phyloP scores from a whole-genome alignment of 106 monocot genomes.

The Xerophyta viscosa region DNA sequence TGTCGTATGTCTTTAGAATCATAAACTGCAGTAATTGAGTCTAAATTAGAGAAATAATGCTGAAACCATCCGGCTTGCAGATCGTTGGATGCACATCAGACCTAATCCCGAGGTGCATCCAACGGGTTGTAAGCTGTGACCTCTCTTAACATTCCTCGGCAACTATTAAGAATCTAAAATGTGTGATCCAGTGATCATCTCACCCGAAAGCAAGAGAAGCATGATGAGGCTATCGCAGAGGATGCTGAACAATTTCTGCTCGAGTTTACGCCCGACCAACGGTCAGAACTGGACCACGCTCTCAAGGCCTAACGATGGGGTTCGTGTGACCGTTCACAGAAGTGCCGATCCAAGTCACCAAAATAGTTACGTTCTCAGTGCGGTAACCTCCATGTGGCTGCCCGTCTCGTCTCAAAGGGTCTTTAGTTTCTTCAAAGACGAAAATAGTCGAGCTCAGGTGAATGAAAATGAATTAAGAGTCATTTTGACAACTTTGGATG shows the following conservation, averaged over 20 bases:
- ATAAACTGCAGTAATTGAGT: too few species aligned
- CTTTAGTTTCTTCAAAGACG: constrained; percentile 84
- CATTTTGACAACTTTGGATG: not conserved
- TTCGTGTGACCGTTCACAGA: constrained; percentile 61
- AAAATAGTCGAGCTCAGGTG: constrained; percentile 67
- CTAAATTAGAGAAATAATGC: too few species aligned
- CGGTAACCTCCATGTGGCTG: constrained; percentile 73
- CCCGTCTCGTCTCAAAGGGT: constrained; percentile 60
- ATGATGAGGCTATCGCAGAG: constrained; percentile 72
- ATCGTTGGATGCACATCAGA: too few species aligned
- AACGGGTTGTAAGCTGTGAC: too few species aligned
- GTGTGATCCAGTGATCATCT: constrained; percentile 19
- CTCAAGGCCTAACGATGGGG: constrained; percentile 62
- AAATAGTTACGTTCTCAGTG: constrained; percentile 68
- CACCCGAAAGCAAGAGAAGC: constrained; percentile 47
- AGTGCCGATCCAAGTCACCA: constrained; percentile 60
- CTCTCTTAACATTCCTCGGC: too few species aligned
- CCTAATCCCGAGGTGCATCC: too few species aligned
- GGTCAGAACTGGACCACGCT: constrained; percentile 57
- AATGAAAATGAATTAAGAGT: not conserved
- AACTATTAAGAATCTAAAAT: not conserved
- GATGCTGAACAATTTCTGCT: constrained; percentile 58
- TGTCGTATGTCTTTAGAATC: too few species aligned
- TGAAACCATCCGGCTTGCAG: too few species aligned
- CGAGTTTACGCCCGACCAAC: constrained; percentile 29